Evolutionary conservation across 2,329 filamentous ascomycete species (phyloP), one percentile per base, ranked within the genome.

Genomic region (Leptographium wingfieldii): DNA sequence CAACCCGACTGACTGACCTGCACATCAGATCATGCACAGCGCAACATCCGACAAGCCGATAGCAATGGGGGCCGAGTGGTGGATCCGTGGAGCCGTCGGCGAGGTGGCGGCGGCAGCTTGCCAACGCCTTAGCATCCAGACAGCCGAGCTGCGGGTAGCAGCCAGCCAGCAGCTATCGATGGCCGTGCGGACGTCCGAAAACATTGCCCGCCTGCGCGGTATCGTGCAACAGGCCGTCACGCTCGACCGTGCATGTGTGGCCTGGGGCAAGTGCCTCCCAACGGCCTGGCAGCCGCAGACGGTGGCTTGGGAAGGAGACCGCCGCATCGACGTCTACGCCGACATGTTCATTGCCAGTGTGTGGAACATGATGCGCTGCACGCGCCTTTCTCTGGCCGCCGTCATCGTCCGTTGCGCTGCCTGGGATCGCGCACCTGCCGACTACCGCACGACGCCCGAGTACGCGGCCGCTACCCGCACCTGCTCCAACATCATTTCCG

Each of bases 401-500:
- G 70, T 82, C 19, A 76, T 80, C 46, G 78, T 85, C 14, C 78
- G 83, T 7, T 84, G 81, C 65, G 77, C 79, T 7, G 82, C 83
- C 2, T 85, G 82, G 81, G 73, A 81, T 29, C 81, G 80, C 67
- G 73, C 77, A 10, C 82, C 83, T 0, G 76, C 81, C 10, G 82
- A 86, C 68, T 85, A 84, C 66, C 74, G 82, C 51, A 84, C 81
- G 1, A 85, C 82, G 6, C 77, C 80, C 22, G 80, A 85, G 68
- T 85, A 85, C 64, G 80, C 80, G 12, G 76, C 77, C 0, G 78
- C 80, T 5, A 75, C 78, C 19, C 71, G 77, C 46, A 74, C 74
- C 1, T 82, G 76, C 57, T 73, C 74, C 48, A 77, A 81, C 54
- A 75, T 74, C 58, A 81, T 85, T 63, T 75, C 76, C 3, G 82